Evolutionary conservation across 805 yeast genomes (phyloP), one percentile per base, ranked within the genome.

Genomic region (Wickerhamiella parazyma): DNA sequence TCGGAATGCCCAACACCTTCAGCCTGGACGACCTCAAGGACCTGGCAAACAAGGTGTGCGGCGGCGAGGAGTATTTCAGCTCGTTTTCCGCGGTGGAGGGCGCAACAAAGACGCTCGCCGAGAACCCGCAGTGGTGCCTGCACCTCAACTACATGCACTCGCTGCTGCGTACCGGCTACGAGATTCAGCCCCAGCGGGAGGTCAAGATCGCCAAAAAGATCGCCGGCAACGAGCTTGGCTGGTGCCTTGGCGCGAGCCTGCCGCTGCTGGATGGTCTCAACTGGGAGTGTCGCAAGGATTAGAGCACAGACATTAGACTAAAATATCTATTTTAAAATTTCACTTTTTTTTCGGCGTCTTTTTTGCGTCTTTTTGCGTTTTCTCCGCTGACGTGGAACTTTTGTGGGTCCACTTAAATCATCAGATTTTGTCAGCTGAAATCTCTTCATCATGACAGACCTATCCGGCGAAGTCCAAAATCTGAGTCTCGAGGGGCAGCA

Each of bases 221-320:
- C 54, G 80, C 77, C 42, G 76, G 77, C 57, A 86, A 84, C 55
- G 98, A 91, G 66, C 71, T 91, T 42, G 99, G 98, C 26, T 91
- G 99, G 99, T 91, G 97, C 68, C 69, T 91, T 45, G 99, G 99
- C 54, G 98, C 97, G 1, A 84, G 96, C 1, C 71, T 91, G 54
- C 97, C 97, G 7, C 67, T 91, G 53, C 69, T 91, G 52, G 91
- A 82, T 49, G 68, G 70, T 48, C 64, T 60, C 36, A 64, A 54
- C 36, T 84, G 95, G 95, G 70, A 67, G 42, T 85, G 95, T 63
- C 26, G 24, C n/a, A n/a, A n/a, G n/a, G n/a, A n/a, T n/a, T n/a
- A n/a, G n/a, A n/a, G n/a, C n/a, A n/a, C n/a, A n/a, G n/a, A n/a
- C n/a, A n/a, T n/a, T n/a, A 33, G 14, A 19, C 35, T 16, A 33